A percentile compares a stretch with the other conserved stretches of the same genome.
phyloP scores from a whole-genome alignment of 2,329 filamentous ascomycete species.

The Alternaria hordeiaustralica region DNA sequence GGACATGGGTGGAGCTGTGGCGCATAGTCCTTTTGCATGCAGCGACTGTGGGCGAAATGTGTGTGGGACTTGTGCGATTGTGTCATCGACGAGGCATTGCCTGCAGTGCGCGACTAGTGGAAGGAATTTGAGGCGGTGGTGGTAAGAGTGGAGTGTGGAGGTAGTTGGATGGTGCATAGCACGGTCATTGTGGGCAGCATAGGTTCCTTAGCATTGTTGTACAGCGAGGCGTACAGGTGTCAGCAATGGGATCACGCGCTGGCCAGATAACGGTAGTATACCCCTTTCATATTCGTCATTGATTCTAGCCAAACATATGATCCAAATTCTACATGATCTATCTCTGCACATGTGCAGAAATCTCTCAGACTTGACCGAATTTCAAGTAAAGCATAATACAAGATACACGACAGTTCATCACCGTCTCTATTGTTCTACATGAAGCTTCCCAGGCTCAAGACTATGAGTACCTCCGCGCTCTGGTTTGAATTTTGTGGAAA shows the following conservation, averaged over 20 bases:
- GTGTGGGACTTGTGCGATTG: slow-evolving; percentile 53
- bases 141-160: slow-evolving; percentile 5
- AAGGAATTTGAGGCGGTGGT: slow-evolving; percentile 21
- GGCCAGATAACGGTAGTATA: background rate
- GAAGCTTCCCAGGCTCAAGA: background rate
- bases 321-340: background rate
- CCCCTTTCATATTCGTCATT: background rate
- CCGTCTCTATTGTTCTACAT: background rate
- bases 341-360: background rate
- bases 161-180: background rate
- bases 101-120: slow-evolving; percentile 48
- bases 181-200: background rate
- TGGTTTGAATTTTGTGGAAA: background rate
- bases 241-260: background rate
- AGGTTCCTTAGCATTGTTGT: slow-evolving; percentile 5
- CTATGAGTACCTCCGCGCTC: background rate
- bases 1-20: slow-evolving; percentile 33
- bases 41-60: slow-evolving; percentile 48
- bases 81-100: slow-evolving; percentile 48
- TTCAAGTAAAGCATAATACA: background rate
- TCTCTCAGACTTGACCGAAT: background rate
- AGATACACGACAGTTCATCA: background rate
- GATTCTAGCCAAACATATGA: background rate
- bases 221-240: slow-evolving; percentile 16
- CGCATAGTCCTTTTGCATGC: slow-evolving; percentile 45